phyloP scores from a whole-genome alignment of 495 filamentous ascomycete genomes.

The Aspergillus avenaceus region DNA sequence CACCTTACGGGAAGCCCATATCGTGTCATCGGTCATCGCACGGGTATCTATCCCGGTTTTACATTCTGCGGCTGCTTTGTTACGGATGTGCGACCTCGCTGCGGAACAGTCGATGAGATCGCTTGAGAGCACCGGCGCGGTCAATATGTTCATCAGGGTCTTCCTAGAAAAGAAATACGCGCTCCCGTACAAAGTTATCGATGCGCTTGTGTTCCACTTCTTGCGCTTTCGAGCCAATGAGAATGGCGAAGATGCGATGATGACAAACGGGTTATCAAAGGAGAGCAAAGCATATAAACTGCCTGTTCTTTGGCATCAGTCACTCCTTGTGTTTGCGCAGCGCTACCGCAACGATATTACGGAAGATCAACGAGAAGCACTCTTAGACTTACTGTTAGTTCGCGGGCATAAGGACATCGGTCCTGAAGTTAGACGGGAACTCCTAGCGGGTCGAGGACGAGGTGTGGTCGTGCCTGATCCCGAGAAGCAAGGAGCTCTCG shows the following conservation, averaged over 20 bases:
- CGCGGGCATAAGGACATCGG: constrained; percentile 87
- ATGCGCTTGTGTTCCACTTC: constrained; percentile 95
- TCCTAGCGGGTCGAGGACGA: constrained; percentile 83
- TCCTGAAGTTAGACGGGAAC: constrained; percentile 85
- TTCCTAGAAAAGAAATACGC: constrained; percentile 97
- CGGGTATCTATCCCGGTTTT: constrained; percentile 80
- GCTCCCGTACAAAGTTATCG: constrained; percentile 89
- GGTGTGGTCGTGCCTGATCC: constrained; percentile 64
- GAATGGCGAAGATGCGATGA: constrained; percentile 44
- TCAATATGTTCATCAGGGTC: constrained; percentile 87
- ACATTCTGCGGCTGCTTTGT: constrained; percentile 87
- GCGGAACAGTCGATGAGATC: constrained; percentile 76
- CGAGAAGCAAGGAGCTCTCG: constrained; percentile 48
- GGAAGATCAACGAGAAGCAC: constrained; percentile 87
- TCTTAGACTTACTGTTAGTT: constrained; percentile 82
- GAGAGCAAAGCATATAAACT: constrained; percentile 54
- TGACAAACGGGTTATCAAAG: constrained; percentile 33
- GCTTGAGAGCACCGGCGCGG: constrained; percentile 73
- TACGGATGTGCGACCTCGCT: constrained; percentile 87
- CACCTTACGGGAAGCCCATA: constrained; percentile 86
- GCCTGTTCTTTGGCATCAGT: constrained; percentile 89
- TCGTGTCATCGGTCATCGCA: constrained; percentile 77
- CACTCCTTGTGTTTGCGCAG: constrained; percentile 85
- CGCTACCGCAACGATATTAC: constrained; percentile 90
- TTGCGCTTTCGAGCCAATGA: constrained; percentile 70